Evolutionary conservation across 805 yeast species (phyloP), one percentile per base, ranked within the genome.

Genomic region (Wickerhamiella qilinensis): DNA sequence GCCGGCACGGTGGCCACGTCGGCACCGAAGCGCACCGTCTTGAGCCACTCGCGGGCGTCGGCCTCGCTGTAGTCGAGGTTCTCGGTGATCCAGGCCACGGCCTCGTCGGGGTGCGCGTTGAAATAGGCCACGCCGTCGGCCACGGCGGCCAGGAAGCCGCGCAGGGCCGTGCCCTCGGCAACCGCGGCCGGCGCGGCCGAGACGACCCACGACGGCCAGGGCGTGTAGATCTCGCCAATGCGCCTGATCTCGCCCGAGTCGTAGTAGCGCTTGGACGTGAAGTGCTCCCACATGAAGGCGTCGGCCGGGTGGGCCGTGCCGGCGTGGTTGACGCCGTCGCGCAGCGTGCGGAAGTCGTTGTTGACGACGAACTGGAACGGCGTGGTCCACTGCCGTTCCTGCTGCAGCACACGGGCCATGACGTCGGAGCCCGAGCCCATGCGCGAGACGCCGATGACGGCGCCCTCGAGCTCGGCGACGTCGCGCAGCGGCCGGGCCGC

Each of bases 171-270:
- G 11, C 48, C 46, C n/a, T 52, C 48, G 5, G 53, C 56, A 27
- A 65, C 47, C 4, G 67, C 47, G n/a, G 59, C 62, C 14, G 60
- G 51, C 38, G 67, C 57, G 4, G 73, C 73, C 17, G 74, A 72
- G 36, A 84, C 67, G 14, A 83, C 86, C 95, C 95, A 85, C 2
- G 93, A 80, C 9, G 95, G 88, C 96, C 96, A 85, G 16, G 96
- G 96, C 1, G 96, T 85, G 59, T 79, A 81, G 41, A 85, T 84
- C 46, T 80, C 82, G 14, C 94, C 96, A 43, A 85, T 75, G 47
- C 71, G 64, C 59, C 79, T 82, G 59, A 86, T 76, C 50, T 84
- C 95, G 17, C 72, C 69, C 39, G 61, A 68, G 51, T 82, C 94
- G 56, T 80, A 83, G 61, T 81, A 85, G 54, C 72, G 73, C 54